Evolutionary conservation across 768 basidiomycete genomes (phyloP), one percentile per base, ranked within the genome.

Genomic region (Boletus rubroflammeus): DNA sequence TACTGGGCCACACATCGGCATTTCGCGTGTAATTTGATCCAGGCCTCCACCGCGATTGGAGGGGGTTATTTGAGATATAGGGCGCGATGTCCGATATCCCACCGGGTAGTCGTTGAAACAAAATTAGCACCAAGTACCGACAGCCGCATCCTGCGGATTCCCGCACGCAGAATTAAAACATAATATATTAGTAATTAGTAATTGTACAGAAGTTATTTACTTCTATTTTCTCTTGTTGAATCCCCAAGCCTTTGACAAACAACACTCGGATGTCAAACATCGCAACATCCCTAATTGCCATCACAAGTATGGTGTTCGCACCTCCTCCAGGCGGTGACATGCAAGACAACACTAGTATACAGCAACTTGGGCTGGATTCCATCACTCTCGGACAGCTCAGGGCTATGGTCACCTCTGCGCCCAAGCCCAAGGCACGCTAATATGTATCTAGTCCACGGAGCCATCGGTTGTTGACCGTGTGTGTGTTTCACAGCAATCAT

Each of bases 331-430:
- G 53, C 15, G 55, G 55, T 15, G 72, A 71, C 55, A 55, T 58
- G 5, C 72, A 76, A 61, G 73, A 72, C 48, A 58, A 57, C 38
- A n/a, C 15, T 26, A 61, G 42, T 47, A 62, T 63, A 59, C 69
- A 72, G 63, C 76, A 74, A 62, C 75, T 72, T 39, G 78, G 78
- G 1, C 74, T 83, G 31, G 86, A 88, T 67, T 89, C 87, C 17
- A 89, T 90, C 63, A 89, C 85, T 9, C 80, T 92, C 31, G 89
- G 88, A 34, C 89, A 92, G 72, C 81, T 91, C 54, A 88, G 83
- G 70, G 80, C 82, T 43, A 82, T 89, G 76, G 86, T 88, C 50
- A 76, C 72, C 41, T 77, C 85, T 19, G 82, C 75, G 19, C 84
- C 85, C 38, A 90, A 88, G 71, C 87, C 87, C 54, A 90, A 88